Percentiles rank a stretch among this genome's conserved stretches.
phyloP scores from a whole-genome alignment of 2,329 filamentous ascomycete genomes.

The Bipolaris cookei region DNA sequence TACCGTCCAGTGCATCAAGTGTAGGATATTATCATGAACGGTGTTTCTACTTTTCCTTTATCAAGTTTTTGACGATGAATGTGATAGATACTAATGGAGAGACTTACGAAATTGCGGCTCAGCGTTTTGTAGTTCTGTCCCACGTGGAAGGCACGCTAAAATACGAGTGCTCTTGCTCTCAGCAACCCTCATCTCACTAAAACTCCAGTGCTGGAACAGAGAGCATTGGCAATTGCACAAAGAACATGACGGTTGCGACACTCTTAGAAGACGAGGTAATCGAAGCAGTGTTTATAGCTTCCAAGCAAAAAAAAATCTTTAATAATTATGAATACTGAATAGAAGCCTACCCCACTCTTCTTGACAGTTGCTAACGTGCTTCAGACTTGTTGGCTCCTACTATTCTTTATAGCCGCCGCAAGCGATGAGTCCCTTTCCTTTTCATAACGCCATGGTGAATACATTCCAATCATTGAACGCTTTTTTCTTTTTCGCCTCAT shows the following conservation, averaged over 20 bases:
- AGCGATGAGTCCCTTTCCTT: not conserved
- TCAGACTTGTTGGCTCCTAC: not conserved
- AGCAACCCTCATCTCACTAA: not conserved
- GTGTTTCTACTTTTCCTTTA: slow-evolving; percentile 12
- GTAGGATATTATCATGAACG: slow-evolving; percentile 31
- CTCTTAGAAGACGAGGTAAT: not conserved
- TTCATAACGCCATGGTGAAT: slow-evolving; percentile 1
- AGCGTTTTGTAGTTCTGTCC: not conserved
- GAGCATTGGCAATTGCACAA: not conserved
- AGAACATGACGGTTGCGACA: not conserved
- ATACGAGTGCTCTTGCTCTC: not conserved
- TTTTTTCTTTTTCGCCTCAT: not conserved
- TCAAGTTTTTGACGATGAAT: not conserved
- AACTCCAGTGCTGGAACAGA: not conserved
- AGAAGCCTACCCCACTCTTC: not conserved
- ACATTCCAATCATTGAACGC: slow-evolving; percentile 6
- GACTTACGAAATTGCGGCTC: not conserved
- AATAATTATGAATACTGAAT: not conserved
- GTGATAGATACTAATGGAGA: not conserved
- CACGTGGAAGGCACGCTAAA: not conserved
- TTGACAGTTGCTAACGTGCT: not conserved
- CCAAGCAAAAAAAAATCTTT: not conserved
- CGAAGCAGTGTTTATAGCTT: not conserved
- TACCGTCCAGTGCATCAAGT: slow-evolving; percentile 23
- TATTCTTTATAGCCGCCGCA: not conserved